phyloP scores from a whole-genome alignment of 345 rosid genomes.

The Cochlearia excelsa region DNA sequence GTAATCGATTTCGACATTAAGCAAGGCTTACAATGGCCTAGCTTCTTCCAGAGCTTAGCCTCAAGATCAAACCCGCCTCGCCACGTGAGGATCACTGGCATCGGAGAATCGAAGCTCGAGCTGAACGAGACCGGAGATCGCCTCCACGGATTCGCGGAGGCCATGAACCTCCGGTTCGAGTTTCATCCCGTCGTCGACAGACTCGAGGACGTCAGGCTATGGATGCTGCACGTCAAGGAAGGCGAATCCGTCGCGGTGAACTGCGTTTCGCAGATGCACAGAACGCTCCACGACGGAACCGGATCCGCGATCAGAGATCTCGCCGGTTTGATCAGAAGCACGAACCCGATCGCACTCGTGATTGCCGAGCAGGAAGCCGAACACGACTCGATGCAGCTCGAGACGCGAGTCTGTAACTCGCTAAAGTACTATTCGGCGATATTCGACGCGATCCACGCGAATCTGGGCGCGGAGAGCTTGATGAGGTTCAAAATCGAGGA shows the following conservation, averaged over 20 bases:
- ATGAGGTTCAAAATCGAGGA: constrained; percentile 78
- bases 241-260: constrained; percentile 77
- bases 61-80: constrained; percentile 71
- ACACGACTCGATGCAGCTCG: constrained; percentile 50
- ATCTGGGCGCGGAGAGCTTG: constrained; percentile 60
- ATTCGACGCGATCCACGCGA: constrained; percentile 63
- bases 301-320: constrained; percentile 76
- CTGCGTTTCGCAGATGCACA: constrained; percentile 83
- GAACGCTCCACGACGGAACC: constrained; percentile 62
- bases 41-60: constrained; percentile 90
- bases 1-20: constrained; percentile 89
- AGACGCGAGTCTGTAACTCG: constrained; percentile 65
- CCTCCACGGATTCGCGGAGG: constrained; percentile 75
- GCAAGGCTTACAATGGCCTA: constrained; percentile 99
- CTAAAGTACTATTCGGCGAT: constrained; percentile 73
- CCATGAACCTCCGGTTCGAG: constrained; percentile 79
- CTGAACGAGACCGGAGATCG: constrained; percentile 90
- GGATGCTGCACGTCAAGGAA: constrained; percentile 99
- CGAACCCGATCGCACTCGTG: constrained; percentile 60
- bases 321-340: constrained; percentile 76
- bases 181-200: constrained; percentile 95
- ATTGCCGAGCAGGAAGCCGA: constrained; percentile 88
- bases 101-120: constrained; percentile 90
- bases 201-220: constrained; percentile 89
- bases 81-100: constrained; percentile 84